Conservation (phyloP, 2,329 filamentous ascomycete species). For the Trichoderma cornu-damae region DNA sequence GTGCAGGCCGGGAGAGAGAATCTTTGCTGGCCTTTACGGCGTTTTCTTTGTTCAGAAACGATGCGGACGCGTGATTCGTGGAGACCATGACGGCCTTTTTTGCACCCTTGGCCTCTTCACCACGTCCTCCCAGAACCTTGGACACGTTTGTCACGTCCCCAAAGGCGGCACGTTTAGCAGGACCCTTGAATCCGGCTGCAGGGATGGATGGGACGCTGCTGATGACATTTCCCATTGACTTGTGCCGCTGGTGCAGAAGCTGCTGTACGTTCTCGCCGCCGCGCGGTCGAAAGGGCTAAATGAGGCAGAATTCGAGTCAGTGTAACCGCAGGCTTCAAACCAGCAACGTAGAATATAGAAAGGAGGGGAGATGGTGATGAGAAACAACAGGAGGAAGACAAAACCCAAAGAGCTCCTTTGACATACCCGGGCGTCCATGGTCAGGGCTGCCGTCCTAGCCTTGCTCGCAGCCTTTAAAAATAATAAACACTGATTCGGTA, state of each 20-base stretch:
- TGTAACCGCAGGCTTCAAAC: neutral
- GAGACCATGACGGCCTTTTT: conserved; percentile 30
- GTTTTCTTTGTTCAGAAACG: conserved; percentile 44
- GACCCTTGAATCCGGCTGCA: conserved; percentile 33
- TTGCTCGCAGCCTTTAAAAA: conserved; percentile 19
- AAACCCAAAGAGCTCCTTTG: neutral
- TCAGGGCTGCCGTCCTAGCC: conserved; percentile 22
- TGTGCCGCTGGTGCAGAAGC: conserved; percentile 70
- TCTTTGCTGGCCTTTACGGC: conserved; percentile 31
- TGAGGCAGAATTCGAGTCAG: neutral
- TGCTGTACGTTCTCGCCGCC: conserved; percentile 51
- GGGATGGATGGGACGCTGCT: conserved; percentile 26
- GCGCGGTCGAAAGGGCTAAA: conserved; percentile 39
- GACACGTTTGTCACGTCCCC: conserved; percentile 74
- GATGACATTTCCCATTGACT: conserved; percentile 65
- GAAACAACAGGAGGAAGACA: neutral
- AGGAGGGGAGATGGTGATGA: neutral
- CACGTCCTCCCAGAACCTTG: conserved; percentile 31
- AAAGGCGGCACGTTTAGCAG: conserved; percentile 72
- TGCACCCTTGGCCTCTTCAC: conserved; percentile 34
- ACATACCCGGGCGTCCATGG: conserved; percentile 36
- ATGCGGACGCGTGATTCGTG: conserved; percentile 25
- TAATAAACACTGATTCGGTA: conserved; percentile 20
- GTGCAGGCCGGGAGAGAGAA: conserved; percentile 36
- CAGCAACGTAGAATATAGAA: neutral